Evolutionary conservation across 225 moss, liverwort and hornwort genomes (phyloP).

Genomic region (Climacium dendroides): DNA sequence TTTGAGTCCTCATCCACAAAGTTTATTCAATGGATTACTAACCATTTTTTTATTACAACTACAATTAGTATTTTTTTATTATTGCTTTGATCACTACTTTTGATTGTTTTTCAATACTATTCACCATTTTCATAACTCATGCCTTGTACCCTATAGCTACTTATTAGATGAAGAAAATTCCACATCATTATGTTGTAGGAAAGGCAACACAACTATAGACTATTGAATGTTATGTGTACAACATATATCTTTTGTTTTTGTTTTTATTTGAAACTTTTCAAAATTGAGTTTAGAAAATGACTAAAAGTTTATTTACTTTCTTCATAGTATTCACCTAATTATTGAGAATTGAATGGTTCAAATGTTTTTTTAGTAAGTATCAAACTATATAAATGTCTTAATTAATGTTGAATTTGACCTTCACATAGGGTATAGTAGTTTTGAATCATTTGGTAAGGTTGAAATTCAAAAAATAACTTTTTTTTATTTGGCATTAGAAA

Average conservation of each 20-base stretch:
- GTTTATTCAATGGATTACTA: too few species aligned
- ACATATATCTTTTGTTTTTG: not conserved
- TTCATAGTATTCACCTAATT: not conserved
- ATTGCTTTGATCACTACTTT: too few species aligned
- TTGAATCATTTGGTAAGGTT: not conserved
- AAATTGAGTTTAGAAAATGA: not conserved
- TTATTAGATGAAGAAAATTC: not conserved
- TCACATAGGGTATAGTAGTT: fast-evolving
- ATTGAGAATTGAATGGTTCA: not conserved
- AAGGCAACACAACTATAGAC: fast-evolving
- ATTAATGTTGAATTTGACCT: not conserved
- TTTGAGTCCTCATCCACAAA: too few species aligned
- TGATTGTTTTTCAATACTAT: not conserved
- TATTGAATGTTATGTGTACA: not conserved
- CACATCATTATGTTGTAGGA: fast-evolving
- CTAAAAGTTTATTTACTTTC: too few species aligned
- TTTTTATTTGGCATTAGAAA: not conserved
- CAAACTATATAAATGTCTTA: not conserved
- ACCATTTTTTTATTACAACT: too few species aligned
- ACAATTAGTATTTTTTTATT: too few species aligned
- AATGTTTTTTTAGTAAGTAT: not conserved
- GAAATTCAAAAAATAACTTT: not conserved
- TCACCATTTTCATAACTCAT: not conserved
- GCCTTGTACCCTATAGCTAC: fast-evolving
- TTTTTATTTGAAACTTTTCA: not conserved